Percentiles rank a stretch among this genome's conserved stretches.
Evolutionary conservation across 2,329 filamentous ascomycete species (phyloP).

Genomic region (Cladophialophora exuberans): DNA sequence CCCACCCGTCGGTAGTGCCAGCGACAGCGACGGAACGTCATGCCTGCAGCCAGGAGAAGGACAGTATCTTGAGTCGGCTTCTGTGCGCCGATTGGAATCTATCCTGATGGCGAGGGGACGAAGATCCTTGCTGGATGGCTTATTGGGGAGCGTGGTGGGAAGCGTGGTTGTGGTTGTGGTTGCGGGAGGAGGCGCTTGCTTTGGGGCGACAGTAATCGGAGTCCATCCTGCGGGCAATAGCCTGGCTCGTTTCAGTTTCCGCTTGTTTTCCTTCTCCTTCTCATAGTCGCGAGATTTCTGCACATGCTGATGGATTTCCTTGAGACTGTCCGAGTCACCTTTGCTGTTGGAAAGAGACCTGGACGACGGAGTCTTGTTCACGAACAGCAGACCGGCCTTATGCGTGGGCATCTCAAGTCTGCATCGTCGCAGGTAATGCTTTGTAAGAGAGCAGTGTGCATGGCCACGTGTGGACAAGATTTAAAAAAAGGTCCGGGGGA

Average conservation of each 20-base stretch:
- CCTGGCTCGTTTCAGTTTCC: slow-evolving; percentile 14
- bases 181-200: not conserved
- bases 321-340: slow-evolving; percentile 10
- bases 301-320: slow-evolving; percentile 25
- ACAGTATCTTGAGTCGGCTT: not conserved
- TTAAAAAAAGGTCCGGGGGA: not conserved
- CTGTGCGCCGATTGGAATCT: not conserved
- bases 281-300: slow-evolving; percentile 23
- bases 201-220: slow-evolving; percentile 3
- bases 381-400: slow-evolving; percentile 20
- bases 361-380: slow-evolving; percentile 22
- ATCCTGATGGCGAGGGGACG: not conserved
- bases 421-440: slow-evolving; percentile 10
- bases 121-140: not conserved
- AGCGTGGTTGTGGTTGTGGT: too few relatives aligned
- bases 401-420: slow-evolving; percentile 17
- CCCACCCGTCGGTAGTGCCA: slow-evolving; percentile 1
- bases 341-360: slow-evolving; percentile 27
- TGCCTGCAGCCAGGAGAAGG: not conserved
- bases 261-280: slow-evolving; percentile 16
- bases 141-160: not conserved
- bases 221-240: slow-evolving; percentile 18
- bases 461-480: slow-evolving; percentile 12
- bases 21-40: slow-evolving; percentile 1
- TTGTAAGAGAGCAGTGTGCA: slow-evolving; percentile 12